Percentiles rank a stretch among this genome's conserved stretches.
Conservation (phyloP, 768 basidiomycete species). For the Leccinum fibrillosum region DNA sequence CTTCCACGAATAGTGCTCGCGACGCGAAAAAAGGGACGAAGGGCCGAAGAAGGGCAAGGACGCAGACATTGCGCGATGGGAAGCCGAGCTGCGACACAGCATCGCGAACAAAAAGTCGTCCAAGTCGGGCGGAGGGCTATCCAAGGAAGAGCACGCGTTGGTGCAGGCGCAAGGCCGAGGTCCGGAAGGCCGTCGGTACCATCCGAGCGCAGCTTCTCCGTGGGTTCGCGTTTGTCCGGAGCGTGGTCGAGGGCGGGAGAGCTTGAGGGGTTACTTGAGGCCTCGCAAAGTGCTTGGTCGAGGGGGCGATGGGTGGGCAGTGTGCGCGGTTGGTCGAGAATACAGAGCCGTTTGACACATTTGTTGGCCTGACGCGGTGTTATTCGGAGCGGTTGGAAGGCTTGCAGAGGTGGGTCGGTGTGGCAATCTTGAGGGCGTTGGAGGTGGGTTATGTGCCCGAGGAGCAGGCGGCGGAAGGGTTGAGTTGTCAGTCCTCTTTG, state of each 20-base stretch:
- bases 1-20: slow-evolving; percentile 51
- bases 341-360: slow-evolving; percentile 58
- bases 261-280: slow-evolving; percentile 51
- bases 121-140: slow-evolving; percentile 42
- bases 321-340: slow-evolving; percentile 58
- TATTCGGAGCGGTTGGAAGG: slow-evolving; percentile 73
- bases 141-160: slow-evolving; percentile 83
- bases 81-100: slow-evolving; percentile 85
- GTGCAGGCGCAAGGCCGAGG: slow-evolving; percentile 74
- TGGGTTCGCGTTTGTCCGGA: slow-evolving; percentile 66
- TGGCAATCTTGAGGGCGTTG: slow-evolving; percentile 78
- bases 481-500: slow-evolving; percentile 35
- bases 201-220: slow-evolving; percentile 58
- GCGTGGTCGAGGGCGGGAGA: slow-evolving; percentile 48
- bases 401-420: slow-evolving; percentile 69
- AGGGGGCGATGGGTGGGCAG: slow-evolving; percentile 56
- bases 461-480: slow-evolving; percentile 66
- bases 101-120: slow-evolving; percentile 70
- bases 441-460: slow-evolving; percentile 66
- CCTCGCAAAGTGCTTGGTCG: slow-evolving; percentile 59
- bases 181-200: slow-evolving; percentile 56
- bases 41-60: slow-evolving; percentile 75
- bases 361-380: slow-evolving; percentile 64
- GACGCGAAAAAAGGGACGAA: slow-evolving; percentile 48
- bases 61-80: slow-evolving; percentile 91